A percentile compares a stretch with the other conserved stretches of the same genome.
These are phyloP conservation scores for Aureobasidium sp. DNA, from an alignment of 2,329 filamentous ascomycete species.

Conservation along the genomic window DNA sequence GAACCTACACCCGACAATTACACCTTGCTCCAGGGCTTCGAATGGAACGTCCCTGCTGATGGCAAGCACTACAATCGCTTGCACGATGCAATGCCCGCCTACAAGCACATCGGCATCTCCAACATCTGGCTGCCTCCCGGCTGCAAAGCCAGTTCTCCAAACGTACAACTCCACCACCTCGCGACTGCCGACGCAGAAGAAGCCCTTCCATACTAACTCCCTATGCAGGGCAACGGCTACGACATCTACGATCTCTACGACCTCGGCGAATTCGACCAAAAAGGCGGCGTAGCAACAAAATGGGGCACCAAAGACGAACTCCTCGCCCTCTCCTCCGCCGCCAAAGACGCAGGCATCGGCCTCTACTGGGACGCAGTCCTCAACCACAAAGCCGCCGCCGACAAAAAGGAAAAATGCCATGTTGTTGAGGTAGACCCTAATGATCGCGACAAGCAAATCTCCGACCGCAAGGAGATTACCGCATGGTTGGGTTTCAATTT, in stretches of 20 bases:
- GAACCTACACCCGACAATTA: conserved; percentile 23
- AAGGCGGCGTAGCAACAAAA: conserved; percentile 55
- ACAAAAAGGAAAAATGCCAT: conserved; percentile 54
- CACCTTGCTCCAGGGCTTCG: conserved; percentile 61
- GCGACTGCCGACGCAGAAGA: neutral
- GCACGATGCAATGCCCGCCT: conserved; percentile 42
- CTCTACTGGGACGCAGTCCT: conserved; percentile 64
- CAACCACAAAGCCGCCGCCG: conserved; percentile 63
- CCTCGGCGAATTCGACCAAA: conserved; percentile 62
- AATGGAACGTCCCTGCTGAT: conserved; percentile 62
- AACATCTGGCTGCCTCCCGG: conserved; percentile 62
- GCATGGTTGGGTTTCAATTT: conserved; percentile 63
- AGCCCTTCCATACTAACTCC: neutral
- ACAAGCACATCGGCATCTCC: conserved; percentile 55
- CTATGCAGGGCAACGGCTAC: conserved; percentile 50
- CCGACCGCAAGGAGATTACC: conserved; percentile 52
- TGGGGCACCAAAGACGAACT: conserved; percentile 61
- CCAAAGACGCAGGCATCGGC: conserved; percentile 47
- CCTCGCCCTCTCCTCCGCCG: conserved; percentile 43
- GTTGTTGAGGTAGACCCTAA: conserved; percentile 54
- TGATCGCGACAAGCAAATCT: conserved; percentile 48
- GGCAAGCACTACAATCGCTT: conserved; percentile 57
- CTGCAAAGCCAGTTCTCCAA: conserved; percentile 54
- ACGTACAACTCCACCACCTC: conserved; percentile 11
- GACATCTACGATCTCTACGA: conserved; percentile 52